These are phyloP conservation scores for Fraxinus sp. DNA, from an alignment of 305 asterid genomes.

Conservation along the genomic window DNA sequence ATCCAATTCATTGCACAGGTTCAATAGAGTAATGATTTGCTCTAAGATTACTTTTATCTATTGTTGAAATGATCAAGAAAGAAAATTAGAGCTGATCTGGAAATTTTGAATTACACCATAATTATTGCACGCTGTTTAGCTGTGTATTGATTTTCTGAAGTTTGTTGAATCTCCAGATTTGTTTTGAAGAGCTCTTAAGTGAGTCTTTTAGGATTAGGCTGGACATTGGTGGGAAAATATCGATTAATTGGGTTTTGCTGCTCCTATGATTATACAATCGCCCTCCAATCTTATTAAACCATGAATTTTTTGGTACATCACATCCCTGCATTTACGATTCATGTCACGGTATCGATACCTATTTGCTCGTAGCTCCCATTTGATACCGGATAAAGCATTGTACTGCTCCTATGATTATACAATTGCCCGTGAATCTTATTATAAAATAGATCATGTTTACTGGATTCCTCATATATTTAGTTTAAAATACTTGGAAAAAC, in stretches of 20 bases:
- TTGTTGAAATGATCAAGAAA: background rate
- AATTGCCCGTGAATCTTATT: background rate
- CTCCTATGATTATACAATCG: background rate
- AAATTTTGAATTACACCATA: constrained; percentile 21
- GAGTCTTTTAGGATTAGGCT: background rate
- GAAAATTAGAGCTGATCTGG: constrained; percentile 19
- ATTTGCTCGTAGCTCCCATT: too few relatives aligned
- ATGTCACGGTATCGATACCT: too few relatives aligned
- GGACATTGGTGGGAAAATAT: background rate
- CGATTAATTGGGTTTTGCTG: background rate
- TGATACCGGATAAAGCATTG: too few relatives aligned
- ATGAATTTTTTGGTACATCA: too few relatives aligned
- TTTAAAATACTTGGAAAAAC: background rate
- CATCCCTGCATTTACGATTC: too few relatives aligned
- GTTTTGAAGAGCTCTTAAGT: background rate
- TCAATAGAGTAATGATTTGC: background rate
- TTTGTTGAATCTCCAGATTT: constrained; percentile 1
- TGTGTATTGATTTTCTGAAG: constrained; percentile 4
- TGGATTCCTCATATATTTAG: constrained; percentile 17
- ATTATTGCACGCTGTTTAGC: constrained; percentile 1
- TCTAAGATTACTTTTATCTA: background rate
- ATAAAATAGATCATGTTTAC: constrained; percentile 10
- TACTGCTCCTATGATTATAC: background rate
- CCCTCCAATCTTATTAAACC: background rate
- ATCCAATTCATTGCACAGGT: background rate